Evolutionary conservation across 176 grass and related monocot species (phyloP), one percentile per base, ranked within the genome.

Genomic region (Cymbopogon citratus): DNA sequence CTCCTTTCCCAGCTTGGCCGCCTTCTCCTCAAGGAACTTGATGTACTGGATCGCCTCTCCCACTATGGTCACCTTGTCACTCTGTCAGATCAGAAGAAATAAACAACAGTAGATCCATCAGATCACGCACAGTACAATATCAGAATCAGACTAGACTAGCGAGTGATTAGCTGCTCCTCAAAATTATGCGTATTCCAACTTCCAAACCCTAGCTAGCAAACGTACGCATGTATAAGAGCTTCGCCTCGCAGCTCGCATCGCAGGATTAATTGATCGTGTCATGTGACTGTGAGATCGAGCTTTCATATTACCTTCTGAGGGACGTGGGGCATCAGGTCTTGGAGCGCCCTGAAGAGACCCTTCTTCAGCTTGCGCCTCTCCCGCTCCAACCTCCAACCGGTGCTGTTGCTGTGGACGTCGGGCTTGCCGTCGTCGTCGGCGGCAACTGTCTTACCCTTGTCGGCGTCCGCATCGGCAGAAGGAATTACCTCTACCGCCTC

Each of bases 41-140:
- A 97, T 94, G 87, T 89, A 90, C 25, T 76, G 68, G 54, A 97
- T 84, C 1, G 94, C 85, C 69, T 92, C 87, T 38, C 62, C 81
- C 5, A 94, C 87, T 2, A 97, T 83, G 12, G 68, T 89, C 7
- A 87, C 83, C 49, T 97, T 97, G 72, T 97, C 91, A 8, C 68
- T 78, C 91, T 97, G 40, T 9, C 43, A 56, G 52, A n/a, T 8
- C 49, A 52, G 49, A 52, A 21, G 18, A 39, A 19, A 45, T 6
- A 16, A 78, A 25, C 27, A 40, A 40, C 45, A 62, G 31, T 13
- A 72, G 3, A 46, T 78, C 23, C 52, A 56, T 54, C 31, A 33
- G 31, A 33, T 33, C 31, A 33, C 31, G n/a, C n/a, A n/a, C n/a
- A n/a, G n/a, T n/a, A n/a, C n/a, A n/a, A n/a, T n/a, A n/a, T n/a